Conservation (phyloP, 371 early-diverging fungal genomes). For the Mortierella sp. region DNA sequence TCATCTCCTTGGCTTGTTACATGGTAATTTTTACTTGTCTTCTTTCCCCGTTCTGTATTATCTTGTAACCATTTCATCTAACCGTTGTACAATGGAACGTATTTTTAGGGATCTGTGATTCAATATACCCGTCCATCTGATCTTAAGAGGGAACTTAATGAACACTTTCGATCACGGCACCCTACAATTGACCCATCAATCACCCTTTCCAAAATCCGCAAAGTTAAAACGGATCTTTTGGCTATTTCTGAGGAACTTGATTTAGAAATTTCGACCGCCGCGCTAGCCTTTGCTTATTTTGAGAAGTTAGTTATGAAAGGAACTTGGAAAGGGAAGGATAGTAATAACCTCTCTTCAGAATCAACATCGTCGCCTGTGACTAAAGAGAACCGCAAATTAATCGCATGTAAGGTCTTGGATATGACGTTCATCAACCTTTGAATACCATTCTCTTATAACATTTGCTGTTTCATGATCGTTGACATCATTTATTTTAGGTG, state of each 20-base stretch:
- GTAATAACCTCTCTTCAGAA: constrained; percentile 60
- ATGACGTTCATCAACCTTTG: not conserved
- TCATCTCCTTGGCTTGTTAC: constrained; percentile 72
- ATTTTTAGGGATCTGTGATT: constrained; percentile 71
- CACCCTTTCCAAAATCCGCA: constrained; percentile 85
- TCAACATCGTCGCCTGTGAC: constrained; percentile 66
- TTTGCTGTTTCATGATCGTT: constrained; percentile 39
- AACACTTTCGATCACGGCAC: constrained; percentile 81
- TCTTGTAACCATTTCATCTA: too few relatives aligned
- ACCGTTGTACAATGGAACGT: not conserved
- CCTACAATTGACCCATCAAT: constrained; percentile 80
- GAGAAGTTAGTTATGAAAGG: constrained; percentile 90
- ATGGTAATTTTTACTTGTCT: constrained; percentile 57
- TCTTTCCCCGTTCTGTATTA: not conserved
- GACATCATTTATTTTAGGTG: constrained; percentile 64
- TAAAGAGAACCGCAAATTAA: constrained; percentile 83
- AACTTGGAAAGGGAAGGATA: constrained; percentile 47
- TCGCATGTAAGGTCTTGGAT: constrained; percentile 71
- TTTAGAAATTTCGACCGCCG: constrained; percentile 92
- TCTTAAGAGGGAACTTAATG: constrained; percentile 77
- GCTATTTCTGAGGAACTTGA: constrained; percentile 66
- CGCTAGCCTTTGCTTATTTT: constrained; percentile 91
- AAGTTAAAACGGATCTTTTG: constrained; percentile 76
- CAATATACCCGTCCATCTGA: constrained; percentile 74
- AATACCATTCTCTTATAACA: constrained; percentile 5